These are phyloP conservation scores for Spathaspora sp. DNA, from an alignment of 1,139 yeast species.

Conservation along the genomic window DNA sequence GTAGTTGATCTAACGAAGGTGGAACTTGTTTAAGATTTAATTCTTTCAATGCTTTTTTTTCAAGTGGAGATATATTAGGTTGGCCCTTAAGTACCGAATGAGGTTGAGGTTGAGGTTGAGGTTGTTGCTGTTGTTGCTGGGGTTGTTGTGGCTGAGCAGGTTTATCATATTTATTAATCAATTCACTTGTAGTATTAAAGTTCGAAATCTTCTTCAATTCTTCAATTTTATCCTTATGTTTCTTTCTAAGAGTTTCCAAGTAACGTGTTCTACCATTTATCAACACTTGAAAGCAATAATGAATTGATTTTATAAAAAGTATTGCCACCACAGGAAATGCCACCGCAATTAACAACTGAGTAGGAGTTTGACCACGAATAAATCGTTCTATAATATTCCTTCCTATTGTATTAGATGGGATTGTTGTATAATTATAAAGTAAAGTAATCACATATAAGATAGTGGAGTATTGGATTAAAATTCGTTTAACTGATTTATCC, in stretches of 20 bases:
- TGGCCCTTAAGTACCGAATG: constrained; percentile 3
- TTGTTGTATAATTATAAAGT: constrained; percentile 24
- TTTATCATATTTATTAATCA: constrained; percentile 59
- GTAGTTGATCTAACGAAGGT: constrained; percentile 2
- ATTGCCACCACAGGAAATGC: constrained; percentile 31
- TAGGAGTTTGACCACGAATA: constrained; percentile 22
- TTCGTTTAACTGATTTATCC: constrained; percentile 11
- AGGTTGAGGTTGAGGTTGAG: constrained; percentile 5
- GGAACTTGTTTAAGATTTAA: constrained; percentile 10
- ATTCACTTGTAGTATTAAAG: constrained; percentile 71
- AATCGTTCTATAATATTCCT: constrained; percentile 24
- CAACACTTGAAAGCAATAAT: constrained; percentile 24
- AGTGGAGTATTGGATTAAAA: constrained; percentile 25
- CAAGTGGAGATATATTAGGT: constrained; percentile 3
- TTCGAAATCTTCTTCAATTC: constrained; percentile 79
- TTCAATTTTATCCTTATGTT: constrained; percentile 63
- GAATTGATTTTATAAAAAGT: constrained; percentile 21
- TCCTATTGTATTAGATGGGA: constrained; percentile 19
- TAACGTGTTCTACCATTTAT: constrained; percentile 21
- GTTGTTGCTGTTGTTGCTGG: background rate
- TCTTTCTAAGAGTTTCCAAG: constrained; percentile 35
- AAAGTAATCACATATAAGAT: constrained; percentile 33
- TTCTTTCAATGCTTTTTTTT: constrained; percentile 13
- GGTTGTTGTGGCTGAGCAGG: constrained; percentile 4
- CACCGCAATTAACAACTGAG: constrained; percentile 20